These are phyloP conservation scores for Irpex sp. DNA, from an alignment of 1,284 basidiomycete genomes.

Conservation along the genomic window DNA sequence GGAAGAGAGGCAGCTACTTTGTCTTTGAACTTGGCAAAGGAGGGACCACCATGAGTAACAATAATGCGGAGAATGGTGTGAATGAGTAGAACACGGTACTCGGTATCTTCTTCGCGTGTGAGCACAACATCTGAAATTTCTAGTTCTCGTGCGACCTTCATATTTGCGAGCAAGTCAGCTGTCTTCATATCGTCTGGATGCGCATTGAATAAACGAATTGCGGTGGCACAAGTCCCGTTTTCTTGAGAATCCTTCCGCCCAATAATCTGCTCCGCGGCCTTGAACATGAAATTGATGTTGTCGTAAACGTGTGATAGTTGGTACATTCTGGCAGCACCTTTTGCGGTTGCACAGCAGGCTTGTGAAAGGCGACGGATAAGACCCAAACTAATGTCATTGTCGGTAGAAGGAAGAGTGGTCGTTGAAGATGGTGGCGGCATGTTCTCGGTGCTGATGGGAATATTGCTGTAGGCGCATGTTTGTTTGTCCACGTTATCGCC, in stretches of 20 bases:
- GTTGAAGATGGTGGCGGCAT: too few relatives aligned
- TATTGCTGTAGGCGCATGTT: too few relatives aligned
- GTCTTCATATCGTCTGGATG: constrained; percentile 19
- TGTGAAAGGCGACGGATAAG: not conserved
- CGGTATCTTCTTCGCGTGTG: constrained; percentile 15
- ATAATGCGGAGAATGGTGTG: constrained; percentile 31
- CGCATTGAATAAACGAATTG: constrained; percentile 21
- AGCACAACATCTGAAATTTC: constrained; percentile 25
- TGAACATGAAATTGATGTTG: constrained; percentile 10
- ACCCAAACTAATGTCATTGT: too few relatives aligned
- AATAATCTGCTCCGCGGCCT: constrained; percentile 3
- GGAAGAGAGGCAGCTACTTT: constrained; percentile 20
- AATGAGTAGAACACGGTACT: constrained; percentile 18
- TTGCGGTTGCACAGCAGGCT: not conserved
- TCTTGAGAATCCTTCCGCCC: constrained; percentile 21
- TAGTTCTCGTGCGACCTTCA: constrained; percentile 18
- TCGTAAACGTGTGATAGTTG: constrained; percentile 27
- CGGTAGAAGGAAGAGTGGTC: too few relatives aligned
- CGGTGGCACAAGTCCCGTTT: constrained; percentile 27
- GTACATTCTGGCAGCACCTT: constrained; percentile 5
- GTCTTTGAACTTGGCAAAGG: constrained; percentile 23
- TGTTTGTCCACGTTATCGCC: too few relatives aligned
- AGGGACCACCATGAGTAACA: constrained; percentile 25
- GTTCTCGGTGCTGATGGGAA: too few relatives aligned
- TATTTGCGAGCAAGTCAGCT: constrained; percentile 12